Base-by-base conservation (phyloP, 345 rosid genomes). In the Stellera chamaejasme region DNA sequence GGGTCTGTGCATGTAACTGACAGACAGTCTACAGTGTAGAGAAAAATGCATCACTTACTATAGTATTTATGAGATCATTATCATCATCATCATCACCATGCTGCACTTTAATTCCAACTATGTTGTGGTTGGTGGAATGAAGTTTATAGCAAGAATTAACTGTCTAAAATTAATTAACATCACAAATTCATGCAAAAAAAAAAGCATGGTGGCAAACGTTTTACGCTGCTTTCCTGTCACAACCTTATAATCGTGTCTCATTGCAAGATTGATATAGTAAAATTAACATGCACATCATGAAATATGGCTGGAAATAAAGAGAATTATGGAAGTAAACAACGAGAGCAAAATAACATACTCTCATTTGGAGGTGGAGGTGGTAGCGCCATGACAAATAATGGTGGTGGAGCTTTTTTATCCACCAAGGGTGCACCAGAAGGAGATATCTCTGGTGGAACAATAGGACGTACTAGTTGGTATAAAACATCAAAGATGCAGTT, bases 301-400 rank as follows among this genome's bases (percentile, higher is more conserved):
- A 19, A 19, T 19, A 19, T 19, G 23, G 23, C 23, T 10, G 19
- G 19, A 52, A 43, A 46, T 32, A 39, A 6, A 56, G 39, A 27
- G 14, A 42, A 49, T 5, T 11, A 26, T 39, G 11, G 50, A 26
- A 46, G 48, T 50, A 43, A 43, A 13, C 10, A 71, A 55, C 10
- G 14, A 6, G 32, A 41, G 28, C 13, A 19, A 10, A 43, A 46
- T 11, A 3, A 41, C 41, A 28, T 64, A 81, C 91, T 82, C 69
- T 57, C 77, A 47, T 75, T 79, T 56, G 85, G 87, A 61, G 91
- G 91, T 11, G 91, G 85, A 59, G 91, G 83, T 14, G 85, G 91
- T 11, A 84, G 66, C 13, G 58, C 58, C 74, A 73, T 45, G 43
- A 75, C 57, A n/a, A 66, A 58, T 27, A 68, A 53, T 48, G 87